These are phyloP conservation scores for Diatrype stigma DNA, from an alignment of 2,329 filamentous ascomycete species.

Conservation along the genomic window DNA sequence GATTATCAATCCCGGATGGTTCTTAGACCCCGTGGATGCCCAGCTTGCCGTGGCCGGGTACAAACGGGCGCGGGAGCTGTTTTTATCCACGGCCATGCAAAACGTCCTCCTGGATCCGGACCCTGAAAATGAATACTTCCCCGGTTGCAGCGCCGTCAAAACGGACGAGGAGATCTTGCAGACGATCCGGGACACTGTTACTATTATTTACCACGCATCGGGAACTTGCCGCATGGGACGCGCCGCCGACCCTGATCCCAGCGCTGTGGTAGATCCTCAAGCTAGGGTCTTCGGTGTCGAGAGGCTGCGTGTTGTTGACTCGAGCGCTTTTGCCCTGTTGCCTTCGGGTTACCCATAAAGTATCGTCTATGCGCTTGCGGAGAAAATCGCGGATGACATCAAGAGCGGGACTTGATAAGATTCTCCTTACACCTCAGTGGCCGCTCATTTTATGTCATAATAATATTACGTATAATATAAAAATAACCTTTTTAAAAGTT, in stretches of 20 bases:
- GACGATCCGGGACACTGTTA: no score
- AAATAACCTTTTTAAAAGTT: no score
- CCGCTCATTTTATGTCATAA: no score
- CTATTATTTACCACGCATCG: no score
- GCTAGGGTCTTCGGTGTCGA: conserved; percentile 24
- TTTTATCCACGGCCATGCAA: no score
- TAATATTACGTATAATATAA: no score
- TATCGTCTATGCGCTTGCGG: conserved; percentile 5
- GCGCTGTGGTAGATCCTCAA: conserved; percentile 1
- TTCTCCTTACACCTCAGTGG: no score
- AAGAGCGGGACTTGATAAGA: conserved; percentile 1
- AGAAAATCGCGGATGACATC: conserved; percentile 9
- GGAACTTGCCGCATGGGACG: conserved; percentile 7
- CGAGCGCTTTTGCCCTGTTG: conserved; percentile 23
- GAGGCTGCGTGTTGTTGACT: conserved; percentile 28
- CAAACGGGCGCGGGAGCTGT: conserved; percentile 59
- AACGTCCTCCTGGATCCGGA: no score
- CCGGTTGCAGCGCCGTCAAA: no score
- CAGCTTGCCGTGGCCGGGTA: conserved; percentile 62
- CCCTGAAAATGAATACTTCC: no score
- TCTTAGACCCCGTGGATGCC: conserved; percentile 42
- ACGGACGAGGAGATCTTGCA: no score
- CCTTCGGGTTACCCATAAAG: conserved; percentile 12
- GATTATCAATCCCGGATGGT: conserved; percentile 27
- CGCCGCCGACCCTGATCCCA: conserved; percentile 1